These are phyloP conservation scores for Blumeriella jaapii DNA, from an alignment of 2,329 filamentous ascomycete species.

Conservation along the genomic window DNA sequence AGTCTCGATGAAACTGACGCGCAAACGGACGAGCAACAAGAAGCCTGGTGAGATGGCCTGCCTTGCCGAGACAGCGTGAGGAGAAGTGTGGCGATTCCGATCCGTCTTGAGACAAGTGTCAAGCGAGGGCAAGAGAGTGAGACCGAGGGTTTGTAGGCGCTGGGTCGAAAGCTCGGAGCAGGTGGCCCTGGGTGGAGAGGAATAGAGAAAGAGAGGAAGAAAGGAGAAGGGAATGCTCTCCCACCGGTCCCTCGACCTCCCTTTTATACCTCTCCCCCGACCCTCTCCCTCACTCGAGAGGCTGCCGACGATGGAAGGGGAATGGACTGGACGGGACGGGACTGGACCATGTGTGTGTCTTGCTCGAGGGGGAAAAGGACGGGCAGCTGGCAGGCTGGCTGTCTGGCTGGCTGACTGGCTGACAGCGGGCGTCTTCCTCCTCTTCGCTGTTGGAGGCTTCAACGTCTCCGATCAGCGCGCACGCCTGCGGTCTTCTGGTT, in stretches of 20 bases:
- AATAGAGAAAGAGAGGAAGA: slow-evolving; percentile 39
- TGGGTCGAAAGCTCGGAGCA: slow-evolving; percentile 15
- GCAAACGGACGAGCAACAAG: no score
- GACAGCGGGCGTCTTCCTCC: no score
- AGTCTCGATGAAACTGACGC: no score
- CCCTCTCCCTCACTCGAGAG: slow-evolving; percentile 17
- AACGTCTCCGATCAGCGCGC: no score
- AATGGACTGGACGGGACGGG: slow-evolving; percentile 27
- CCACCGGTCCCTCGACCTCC: slow-evolving; percentile 38
- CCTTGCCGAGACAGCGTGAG: slow-evolving; percentile 10
- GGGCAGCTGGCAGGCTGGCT: slow-evolving; percentile 15
- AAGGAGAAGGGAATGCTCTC: no score
- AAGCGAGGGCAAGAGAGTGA: slow-evolving; percentile 18
- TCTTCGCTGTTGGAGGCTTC: no score
- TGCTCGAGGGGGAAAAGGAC: slow-evolving; percentile 29
- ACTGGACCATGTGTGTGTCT: slow-evolving; percentile 27
- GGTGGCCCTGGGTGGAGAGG: slow-evolving; percentile 32
- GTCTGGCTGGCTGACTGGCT: neutral
- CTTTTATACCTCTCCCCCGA: slow-evolving; percentile 54
- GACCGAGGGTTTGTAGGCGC: slow-evolving; percentile 21
- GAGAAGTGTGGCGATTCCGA: slow-evolving; percentile 9
- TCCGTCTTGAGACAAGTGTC: slow-evolving; percentile 17
- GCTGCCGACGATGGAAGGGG: slow-evolving; percentile 22
- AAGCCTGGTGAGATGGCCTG: slow-evolving; percentile 16
- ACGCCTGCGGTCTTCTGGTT: no score